Evolutionary conservation across 1,139 yeast genomes (phyloP), one percentile per base, ranked within the genome.

Genomic region (Wickerhamomyces sp.): DNA sequence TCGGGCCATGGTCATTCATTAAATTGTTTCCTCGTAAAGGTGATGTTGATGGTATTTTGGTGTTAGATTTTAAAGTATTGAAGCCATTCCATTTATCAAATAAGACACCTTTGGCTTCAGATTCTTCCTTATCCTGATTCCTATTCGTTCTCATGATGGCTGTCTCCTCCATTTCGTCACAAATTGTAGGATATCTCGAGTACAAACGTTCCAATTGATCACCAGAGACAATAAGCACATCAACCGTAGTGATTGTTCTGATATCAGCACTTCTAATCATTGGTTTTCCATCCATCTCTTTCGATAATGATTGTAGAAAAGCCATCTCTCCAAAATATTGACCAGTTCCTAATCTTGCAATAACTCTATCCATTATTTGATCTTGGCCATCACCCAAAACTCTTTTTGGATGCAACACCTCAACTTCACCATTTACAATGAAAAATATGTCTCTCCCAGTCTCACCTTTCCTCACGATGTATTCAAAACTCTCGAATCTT

Each of bases 321-420:
- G 87, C 76, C 79, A 82, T 78, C 57, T 83, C 92, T 20, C 94
- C 94, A 61, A 84, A 81, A 58, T 80, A 82, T 31, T 78, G 72
- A 9, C 86, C 88, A 9, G 75, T 61, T 3, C 76, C 71, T 29
- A 83, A 62, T 43, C 85, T 69, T 2, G 86, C 89, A 32, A 78
- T 59, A 2, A 72, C 64, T 20, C 62, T 63, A 39, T 70, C 76
- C 19, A 51, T 54, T 36, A 49, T 49, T 34, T 48, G 46, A 17
- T 46, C 48, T 35, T 44, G 28, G 5, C 46, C 54, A 13, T 41
- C 42, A 4, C 52, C 42, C 9, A 47, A 43, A 3, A 42, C 42
- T 41, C 55, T 48, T 34, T 51, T 47, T 18, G 70, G 67, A 46
- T 76, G 79, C 5, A 82, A 48, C 0, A 82, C 86, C 55, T 83